phyloP scores from a whole-genome alignment of 2,329 filamentous ascomycete genomes.

The Capronia epimyces region DNA sequence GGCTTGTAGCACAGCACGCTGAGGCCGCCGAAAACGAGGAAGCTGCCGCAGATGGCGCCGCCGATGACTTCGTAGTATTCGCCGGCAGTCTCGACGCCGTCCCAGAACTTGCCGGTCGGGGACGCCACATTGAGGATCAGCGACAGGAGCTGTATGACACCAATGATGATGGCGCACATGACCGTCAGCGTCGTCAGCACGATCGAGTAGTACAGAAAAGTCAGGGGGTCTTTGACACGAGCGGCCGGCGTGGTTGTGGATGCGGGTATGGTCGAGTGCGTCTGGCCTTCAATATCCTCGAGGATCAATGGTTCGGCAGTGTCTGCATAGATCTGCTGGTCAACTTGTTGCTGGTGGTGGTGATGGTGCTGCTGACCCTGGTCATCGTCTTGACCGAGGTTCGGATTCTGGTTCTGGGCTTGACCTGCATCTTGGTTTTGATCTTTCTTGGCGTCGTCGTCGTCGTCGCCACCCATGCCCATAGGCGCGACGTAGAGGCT shows the following conservation, averaged over 20 bases:
- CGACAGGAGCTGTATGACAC: conserved; percentile 74
- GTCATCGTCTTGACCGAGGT: background rate
- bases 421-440: conserved; percentile 7
- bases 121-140: conserved; percentile 67
- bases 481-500: conserved; percentile 67
- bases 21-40: conserved; percentile 68
- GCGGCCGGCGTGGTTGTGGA: conserved; percentile 32
- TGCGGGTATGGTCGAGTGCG: conserved; percentile 23
- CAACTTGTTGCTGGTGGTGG: background rate
- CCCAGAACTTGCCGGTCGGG: conserved; percentile 69
- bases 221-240: conserved; percentile 74
- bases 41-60: conserved; percentile 77
- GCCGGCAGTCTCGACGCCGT: conserved; percentile 69
- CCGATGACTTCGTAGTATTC: conserved; percentile 84
- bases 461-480: conserved; percentile 28
- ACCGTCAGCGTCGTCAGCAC: conserved; percentile 80
- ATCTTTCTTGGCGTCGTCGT: conserved; percentile 6
- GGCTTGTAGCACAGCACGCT: conserved; percentile 72
- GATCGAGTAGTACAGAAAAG: conserved; percentile 89
- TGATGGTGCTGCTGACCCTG: background rate
- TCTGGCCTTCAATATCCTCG: conserved; percentile 8
- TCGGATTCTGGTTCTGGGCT: background rate
- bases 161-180: conserved; percentile 77
- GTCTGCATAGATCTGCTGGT: background rate
- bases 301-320: conserved; percentile 7